Evolutionary conservation across 495 filamentous ascomycete genomes (phyloP).

Genomic region (Lasiosphaeris hirsuta): DNA sequence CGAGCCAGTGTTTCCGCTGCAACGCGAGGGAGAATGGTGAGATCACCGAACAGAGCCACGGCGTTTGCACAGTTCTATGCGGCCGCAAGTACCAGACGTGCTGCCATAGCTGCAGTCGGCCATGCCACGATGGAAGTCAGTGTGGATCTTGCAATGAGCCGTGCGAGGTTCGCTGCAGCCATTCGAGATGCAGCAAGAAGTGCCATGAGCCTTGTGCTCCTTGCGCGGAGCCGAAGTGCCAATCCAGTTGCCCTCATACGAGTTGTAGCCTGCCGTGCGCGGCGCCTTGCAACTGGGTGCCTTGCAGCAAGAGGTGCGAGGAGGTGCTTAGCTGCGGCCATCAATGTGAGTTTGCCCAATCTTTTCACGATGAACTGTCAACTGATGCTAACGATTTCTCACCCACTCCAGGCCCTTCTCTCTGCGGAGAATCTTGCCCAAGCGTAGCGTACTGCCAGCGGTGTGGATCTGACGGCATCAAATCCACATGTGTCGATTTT

Average conservation of each 20-base stretch:
- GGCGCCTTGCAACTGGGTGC: constrained; percentile 64
- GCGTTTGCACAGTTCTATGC: constrained; percentile 49
- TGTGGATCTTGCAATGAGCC: constrained; percentile 52
- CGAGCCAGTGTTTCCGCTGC: constrained; percentile 50
- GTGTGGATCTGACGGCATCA: constrained; percentile 45
- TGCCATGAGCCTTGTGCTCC: constrained; percentile 65
- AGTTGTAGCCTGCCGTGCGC: constrained; percentile 65
- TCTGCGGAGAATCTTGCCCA: constrained; percentile 62
- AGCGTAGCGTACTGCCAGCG: constrained; percentile 50
- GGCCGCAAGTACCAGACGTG: constrained; percentile 55
- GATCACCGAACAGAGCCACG: constrained; percentile 35
- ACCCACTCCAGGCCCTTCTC: constrained; percentile 59
- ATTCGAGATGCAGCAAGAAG: constrained; percentile 55
- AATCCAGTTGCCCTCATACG: constrained; percentile 53
- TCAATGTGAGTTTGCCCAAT: constrained; percentile 29
- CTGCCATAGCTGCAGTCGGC: constrained; percentile 41
- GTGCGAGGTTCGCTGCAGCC: constrained; percentile 51
- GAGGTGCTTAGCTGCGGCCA: constrained; percentile 60
- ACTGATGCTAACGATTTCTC: not conserved
- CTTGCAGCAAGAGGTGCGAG: constrained; percentile 63
- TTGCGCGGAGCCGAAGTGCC: constrained; percentile 52
- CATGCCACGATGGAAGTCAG: constrained; percentile 31
- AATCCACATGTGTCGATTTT: constrained; percentile 29
- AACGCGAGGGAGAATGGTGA: constrained; percentile 25
- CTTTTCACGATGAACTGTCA: not conserved